Percentiles rank a stretch among this genome's conserved stretches.
Conservation (phyloP, 139 green algal genomes). For the Tetradesmus obliquus region DNA sequence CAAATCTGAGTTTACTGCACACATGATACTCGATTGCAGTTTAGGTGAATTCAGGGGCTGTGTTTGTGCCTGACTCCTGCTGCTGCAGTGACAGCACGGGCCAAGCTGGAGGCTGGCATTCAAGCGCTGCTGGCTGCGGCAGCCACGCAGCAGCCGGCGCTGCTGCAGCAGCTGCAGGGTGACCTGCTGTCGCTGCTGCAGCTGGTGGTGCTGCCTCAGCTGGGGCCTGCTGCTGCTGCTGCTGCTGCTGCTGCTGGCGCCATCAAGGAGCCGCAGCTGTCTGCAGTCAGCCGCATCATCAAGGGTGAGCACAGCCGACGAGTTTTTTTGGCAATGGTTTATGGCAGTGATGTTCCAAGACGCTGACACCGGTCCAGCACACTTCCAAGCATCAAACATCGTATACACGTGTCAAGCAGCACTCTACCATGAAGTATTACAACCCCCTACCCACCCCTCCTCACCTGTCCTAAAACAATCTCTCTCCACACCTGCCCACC, state of each 20-base stretch:
- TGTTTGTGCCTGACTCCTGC: neutral
- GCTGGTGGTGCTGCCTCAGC: conserved; percentile 7
- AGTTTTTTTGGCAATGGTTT: no score
- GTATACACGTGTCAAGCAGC: no score
- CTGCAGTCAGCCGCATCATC: conserved; percentile 30
- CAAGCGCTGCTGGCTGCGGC: neutral
- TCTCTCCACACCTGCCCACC: no score
- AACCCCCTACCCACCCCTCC: no score
- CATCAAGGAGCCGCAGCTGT: neutral
- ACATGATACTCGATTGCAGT: no score
- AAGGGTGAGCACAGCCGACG: neutral
- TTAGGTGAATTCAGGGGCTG: no score
- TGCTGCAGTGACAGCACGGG: neutral
- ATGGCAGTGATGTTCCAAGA: no score
- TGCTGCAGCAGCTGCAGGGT: conserved; percentile 34
- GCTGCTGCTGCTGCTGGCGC: neutral
- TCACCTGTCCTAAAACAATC: no score
- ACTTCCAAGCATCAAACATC: no score
- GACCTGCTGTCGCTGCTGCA: conserved; percentile 23
- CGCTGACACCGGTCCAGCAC: no score
- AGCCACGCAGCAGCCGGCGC: neutral
- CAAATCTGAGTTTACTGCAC: no score
- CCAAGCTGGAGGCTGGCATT: neutral
- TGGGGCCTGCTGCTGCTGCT: neutral
- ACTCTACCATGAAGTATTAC: no score